Evolutionary conservation across 176 grass and related monocot genomes (phyloP).

Genomic region (Microstegium vimineum): DNA sequence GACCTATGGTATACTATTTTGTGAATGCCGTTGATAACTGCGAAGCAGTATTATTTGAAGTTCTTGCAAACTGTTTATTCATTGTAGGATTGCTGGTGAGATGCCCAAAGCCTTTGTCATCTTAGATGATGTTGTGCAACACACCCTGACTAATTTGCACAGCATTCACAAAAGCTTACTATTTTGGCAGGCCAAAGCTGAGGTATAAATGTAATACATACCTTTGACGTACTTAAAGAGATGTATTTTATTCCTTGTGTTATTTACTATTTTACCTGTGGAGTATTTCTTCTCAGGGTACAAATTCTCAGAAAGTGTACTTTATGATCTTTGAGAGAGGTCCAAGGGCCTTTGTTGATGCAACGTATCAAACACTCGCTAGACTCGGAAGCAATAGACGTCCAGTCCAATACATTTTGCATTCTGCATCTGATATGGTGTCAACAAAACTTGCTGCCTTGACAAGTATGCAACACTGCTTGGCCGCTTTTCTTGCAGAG

Average conservation of each 20-base stretch:
- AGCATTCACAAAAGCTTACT: slow-evolving; percentile 80
- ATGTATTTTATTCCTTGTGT: slow-evolving; percentile 4
- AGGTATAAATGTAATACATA: slow-evolving; percentile 44
- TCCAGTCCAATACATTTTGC: slow-evolving; percentile 52
- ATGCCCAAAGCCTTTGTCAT: slow-evolving; percentile 56
- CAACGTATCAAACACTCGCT: slow-evolving; percentile 52
- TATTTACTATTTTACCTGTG: slow-evolving; percentile 24
- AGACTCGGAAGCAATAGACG: slow-evolving; percentile 33
- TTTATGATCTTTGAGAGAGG: slow-evolving; percentile 97
- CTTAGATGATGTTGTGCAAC: slow-evolving; percentile 74
- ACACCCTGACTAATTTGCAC: slow-evolving; percentile 58
- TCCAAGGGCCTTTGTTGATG: slow-evolving; percentile 65
- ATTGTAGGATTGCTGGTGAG: slow-evolving; percentile 50
- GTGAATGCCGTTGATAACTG: background rate
- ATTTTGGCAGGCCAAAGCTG: slow-evolving; percentile 75
- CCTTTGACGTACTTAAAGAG: background rate
- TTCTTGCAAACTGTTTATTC: background rate
- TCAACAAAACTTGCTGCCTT: slow-evolving; percentile 61
- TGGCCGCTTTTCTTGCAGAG: slow-evolving; percentile 84
- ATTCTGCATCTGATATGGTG: slow-evolving; percentile 72
- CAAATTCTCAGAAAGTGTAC: slow-evolving; percentile 69
- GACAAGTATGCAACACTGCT: slow-evolving; percentile 53
- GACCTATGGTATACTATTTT: background rate
- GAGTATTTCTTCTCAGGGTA: slow-evolving; percentile 38
- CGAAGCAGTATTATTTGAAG: background rate